Conservation (phyloP, 2,329 filamentous ascomycete species). For the Arthrocladium fulminans region DNA sequence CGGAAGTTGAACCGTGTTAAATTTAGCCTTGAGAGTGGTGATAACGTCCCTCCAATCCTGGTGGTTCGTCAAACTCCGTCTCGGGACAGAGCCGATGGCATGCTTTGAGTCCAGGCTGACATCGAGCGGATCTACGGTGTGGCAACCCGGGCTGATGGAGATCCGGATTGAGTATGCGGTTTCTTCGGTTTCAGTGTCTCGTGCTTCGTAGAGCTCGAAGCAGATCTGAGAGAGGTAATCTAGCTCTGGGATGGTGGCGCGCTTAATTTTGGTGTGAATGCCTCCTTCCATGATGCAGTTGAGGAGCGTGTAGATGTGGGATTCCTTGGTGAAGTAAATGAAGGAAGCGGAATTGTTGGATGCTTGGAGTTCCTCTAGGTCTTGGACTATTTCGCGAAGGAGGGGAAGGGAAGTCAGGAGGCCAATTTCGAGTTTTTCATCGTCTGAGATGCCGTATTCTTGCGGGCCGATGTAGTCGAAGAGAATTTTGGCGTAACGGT, state of each 20-base stretch:
- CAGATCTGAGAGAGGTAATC: slow-evolving; percentile 97
- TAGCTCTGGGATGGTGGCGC: slow-evolving; percentile 89
- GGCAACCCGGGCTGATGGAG: slow-evolving; percentile 88
- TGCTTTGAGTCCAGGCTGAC: slow-evolving; percentile 94
- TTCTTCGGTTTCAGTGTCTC: slow-evolving; percentile 65
- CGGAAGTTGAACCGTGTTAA: slow-evolving; percentile 64
- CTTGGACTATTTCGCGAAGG: slow-evolving; percentile 91
- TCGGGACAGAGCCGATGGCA: slow-evolving; percentile 88
- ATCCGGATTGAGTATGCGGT: slow-evolving; percentile 96
- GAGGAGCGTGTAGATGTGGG: slow-evolving; percentile 93
- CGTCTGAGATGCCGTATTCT: slow-evolving; percentile 92
- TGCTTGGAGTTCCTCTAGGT: slow-evolving; percentile 94
- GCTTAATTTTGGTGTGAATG: slow-evolving; percentile 91
- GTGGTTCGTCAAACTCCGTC: slow-evolving; percentile 81
- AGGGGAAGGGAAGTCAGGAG: slow-evolving; percentile 86
- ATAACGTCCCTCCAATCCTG: slow-evolving; percentile 96
- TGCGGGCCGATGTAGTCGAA: slow-evolving; percentile 99
- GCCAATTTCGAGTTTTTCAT: slow-evolving; percentile 97
- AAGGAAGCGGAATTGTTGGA: slow-evolving; percentile 90
- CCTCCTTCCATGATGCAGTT: slow-evolving; percentile 98
- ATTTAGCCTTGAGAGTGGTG: slow-evolving; percentile 86
- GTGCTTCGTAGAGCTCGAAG: slow-evolving; percentile 94
- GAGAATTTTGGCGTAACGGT: slow-evolving; percentile 84
- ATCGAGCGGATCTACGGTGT: slow-evolving; percentile 91
- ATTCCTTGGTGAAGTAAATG: slow-evolving; percentile 99